phyloP scores from a whole-genome alignment of 2,329 filamentous ascomycete genomes.

The Fusarium lyarnte region DNA sequence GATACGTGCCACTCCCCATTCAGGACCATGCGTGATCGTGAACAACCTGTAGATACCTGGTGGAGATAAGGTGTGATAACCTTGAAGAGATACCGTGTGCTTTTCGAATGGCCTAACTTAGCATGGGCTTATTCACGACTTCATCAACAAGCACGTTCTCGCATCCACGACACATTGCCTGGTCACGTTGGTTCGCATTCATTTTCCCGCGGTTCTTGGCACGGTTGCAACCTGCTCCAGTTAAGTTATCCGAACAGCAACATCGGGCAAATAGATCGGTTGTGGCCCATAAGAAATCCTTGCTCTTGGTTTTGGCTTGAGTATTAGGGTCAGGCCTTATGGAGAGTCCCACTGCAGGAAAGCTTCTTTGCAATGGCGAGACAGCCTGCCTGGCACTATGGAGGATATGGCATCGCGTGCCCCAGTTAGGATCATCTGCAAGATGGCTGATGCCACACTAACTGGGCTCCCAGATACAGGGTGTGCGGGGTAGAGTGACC shows the following conservation, averaged over 20 bases:
- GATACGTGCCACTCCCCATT: neutral
- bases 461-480: neutral
- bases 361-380: constrained; percentile 27
- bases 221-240: neutral
- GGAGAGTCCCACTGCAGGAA: constrained; percentile 1
- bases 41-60: neutral
- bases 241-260: neutral
- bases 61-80: neutral
- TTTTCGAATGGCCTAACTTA: neutral
- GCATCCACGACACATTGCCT: neutral
- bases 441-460: constrained; percentile 24
- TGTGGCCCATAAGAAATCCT: neutral
- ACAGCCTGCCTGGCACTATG: constrained; percentile 15
- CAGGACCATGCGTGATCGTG: neutral
- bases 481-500: constrained; percentile 26
- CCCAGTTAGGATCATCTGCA: constrained; percentile 22
- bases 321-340: neutral
- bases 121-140: neutral
- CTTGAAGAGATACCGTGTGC: neutral
- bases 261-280: neutral
- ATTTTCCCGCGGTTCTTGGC: neutral
- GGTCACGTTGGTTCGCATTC: neutral
- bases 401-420: constrained; percentile 12
- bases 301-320: neutral
- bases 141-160: neutral